phyloP scores from a whole-genome alignment of 306 rosid species.

The Lathyrus oleraceus region DNA sequence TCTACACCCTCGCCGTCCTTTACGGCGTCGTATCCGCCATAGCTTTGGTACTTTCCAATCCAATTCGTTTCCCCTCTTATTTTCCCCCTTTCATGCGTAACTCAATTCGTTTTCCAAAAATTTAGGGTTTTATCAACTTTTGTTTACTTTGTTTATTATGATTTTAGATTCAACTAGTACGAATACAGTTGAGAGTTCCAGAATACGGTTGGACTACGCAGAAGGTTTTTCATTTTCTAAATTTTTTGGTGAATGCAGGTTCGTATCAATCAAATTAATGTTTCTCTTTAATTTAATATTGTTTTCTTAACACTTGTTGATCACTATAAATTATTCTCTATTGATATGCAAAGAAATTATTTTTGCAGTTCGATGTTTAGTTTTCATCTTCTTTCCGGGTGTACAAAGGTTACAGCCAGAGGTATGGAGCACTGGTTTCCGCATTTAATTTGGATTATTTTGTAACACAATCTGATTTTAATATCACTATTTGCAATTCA shows the following conservation, averaged over 20 bases:
- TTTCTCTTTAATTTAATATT: neutral
- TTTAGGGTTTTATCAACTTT: conserved; percentile 26
- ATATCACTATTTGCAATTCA: too few relatives aligned
- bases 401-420: conserved; percentile 69
- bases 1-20: conserved; percentile 66
- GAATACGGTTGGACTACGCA: conserved; percentile 99
- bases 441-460: conserved; percentile 19
- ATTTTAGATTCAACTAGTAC: conserved; percentile 75
- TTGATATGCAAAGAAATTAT: conserved; percentile 10
- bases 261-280: conserved; percentile 45
- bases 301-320: neutral
- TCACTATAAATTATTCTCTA: neutral
- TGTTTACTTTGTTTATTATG: neutral
- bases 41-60: conserved; percentile 63
- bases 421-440: conserved; percentile 43
- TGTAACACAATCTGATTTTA: neutral
- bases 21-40: conserved; percentile 71
- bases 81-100: neutral
- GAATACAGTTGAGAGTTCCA: conserved; percentile 96
- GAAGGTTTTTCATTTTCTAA: conserved; percentile 98
- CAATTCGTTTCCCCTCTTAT: neutral
- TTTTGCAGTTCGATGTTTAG: conserved; percentile 69
- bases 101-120: neutral
- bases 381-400: conserved; percentile 69
- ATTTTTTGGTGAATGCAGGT: conserved; percentile 94